Percentiles rank a stretch among this genome's conserved stretches.
Evolutionary conservation across 108 stramenopile genomes (phyloP).

Genomic region (Skeletonema menzelii): DNA sequence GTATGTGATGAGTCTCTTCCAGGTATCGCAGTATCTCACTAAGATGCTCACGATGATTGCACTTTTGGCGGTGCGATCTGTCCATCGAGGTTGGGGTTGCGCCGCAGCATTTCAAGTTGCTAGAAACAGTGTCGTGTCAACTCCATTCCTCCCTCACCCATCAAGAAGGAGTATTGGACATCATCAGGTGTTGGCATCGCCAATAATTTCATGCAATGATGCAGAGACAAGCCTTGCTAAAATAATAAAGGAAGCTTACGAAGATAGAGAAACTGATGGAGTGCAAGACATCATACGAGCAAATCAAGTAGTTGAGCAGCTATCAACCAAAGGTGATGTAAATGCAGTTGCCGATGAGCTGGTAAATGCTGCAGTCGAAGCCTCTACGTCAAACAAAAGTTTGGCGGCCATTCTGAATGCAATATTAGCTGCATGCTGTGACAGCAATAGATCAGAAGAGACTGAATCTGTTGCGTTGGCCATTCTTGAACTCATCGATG

Average conservation of each 20-base stretch:
- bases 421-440: conserved; percentile 56
- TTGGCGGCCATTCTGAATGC: conserved; percentile 55
- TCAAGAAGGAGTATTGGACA: not conserved
- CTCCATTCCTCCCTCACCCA: not conserved
- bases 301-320: conserved; percentile 5
- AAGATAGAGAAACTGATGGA: conserved; percentile 29
- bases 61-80: not conserved
- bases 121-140: not conserved
- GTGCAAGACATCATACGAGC: conserved; percentile 27
- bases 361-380: conserved; percentile 47
- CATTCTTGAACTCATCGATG: conserved; percentile 25
- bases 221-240: not conserved
- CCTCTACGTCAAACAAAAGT: conserved; percentile 22
- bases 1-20: no score
- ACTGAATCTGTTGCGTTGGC: conserved; percentile 13
- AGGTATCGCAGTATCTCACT: not conserved
- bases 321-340: conserved; percentile 3
- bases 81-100: not conserved
- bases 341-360: conserved; percentile 24
- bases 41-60: not conserved
- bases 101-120: not conserved
- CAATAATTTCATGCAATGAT: not conserved
- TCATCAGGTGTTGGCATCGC: not conserved
- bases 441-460: conserved; percentile 26
- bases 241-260: conserved; percentile 25